Evolutionary conservation across 768 basidiomycete genomes (phyloP).

Genomic region (Butyriboletus loyo): DNA sequence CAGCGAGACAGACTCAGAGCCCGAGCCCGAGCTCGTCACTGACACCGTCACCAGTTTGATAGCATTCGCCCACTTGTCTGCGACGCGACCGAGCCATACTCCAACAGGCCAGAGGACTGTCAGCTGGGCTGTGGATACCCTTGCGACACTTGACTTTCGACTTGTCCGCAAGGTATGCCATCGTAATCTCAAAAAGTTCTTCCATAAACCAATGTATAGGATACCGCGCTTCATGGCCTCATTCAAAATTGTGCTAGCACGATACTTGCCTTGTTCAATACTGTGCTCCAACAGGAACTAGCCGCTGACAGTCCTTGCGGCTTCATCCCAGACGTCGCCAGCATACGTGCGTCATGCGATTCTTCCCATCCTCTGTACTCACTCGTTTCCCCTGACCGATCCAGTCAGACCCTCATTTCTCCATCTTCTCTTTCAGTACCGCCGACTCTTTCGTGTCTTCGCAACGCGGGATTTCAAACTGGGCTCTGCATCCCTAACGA

Average conservation of each 20-base stretch:
- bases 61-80: conserved; percentile 19
- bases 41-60: conserved; percentile 15
- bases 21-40: conserved; percentile 31
- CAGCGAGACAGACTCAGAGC: conserved; percentile 61
- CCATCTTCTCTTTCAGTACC: conserved; percentile 47
- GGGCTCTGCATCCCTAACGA: conserved; percentile 24
- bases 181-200: background rate
- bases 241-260: conserved; percentile 34
- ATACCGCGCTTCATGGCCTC: conserved; percentile 30
- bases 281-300: conserved; percentile 13
- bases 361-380: background rate
- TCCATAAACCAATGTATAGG: conserved; percentile 23
- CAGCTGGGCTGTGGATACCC: conserved; percentile 21
- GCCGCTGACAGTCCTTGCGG: background rate
- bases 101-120: conserved; percentile 11
- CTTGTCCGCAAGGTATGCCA: conserved; percentile 27
- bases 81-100: conserved; percentile 3
- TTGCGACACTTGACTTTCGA: conserved; percentile 29
- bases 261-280: conserved; percentile 33
- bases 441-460: conserved; percentile 46
- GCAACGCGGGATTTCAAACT: conserved; percentile 33
- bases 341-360: conserved; percentile 19
- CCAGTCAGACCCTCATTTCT: conserved; percentile 34
- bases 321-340: conserved; percentile 11
- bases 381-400: conserved; percentile 6